A percentile compares a stretch with the other conserved stretches of the same genome.
Conservation (phyloP, 2,329 filamentous ascomycete genomes). For the Hypoxylon sp. region DNA sequence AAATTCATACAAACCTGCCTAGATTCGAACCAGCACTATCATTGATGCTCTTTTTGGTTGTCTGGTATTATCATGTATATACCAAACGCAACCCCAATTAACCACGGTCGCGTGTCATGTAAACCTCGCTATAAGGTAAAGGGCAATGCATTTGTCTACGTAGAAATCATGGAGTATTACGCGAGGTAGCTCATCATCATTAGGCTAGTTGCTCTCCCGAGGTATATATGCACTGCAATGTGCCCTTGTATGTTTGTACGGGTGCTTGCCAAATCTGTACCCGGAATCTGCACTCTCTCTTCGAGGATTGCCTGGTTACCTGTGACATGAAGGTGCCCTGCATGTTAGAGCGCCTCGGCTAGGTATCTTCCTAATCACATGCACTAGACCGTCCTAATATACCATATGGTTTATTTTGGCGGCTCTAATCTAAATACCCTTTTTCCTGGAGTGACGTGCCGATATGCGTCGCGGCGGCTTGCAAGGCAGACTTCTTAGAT, state of each 20-base stretch:
- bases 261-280: neutral
- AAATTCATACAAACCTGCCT: neutral
- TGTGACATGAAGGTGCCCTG: neutral
- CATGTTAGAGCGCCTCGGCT: neutral
- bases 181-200: neutral
- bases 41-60: neutral
- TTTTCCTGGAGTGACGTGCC: conserved; percentile 2
- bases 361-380: neutral
- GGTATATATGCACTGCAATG: no score
- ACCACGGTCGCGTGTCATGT: neutral
- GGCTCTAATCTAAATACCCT: conserved; percentile 25
- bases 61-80: neutral
- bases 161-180: neutral
- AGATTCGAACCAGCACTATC: neutral
- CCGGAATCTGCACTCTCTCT: neutral
- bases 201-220: no score
- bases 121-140: neutral
- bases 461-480: neutral
- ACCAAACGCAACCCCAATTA: no score
- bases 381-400: neutral
- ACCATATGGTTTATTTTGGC: neutral
- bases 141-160: neutral
- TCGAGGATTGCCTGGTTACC: neutral
- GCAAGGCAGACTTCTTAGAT: neutral
- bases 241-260: neutral